Evolutionary conservation across 1,139 yeast genomes (phyloP).

Genomic region (Tardiomyces digboiensis): DNA sequence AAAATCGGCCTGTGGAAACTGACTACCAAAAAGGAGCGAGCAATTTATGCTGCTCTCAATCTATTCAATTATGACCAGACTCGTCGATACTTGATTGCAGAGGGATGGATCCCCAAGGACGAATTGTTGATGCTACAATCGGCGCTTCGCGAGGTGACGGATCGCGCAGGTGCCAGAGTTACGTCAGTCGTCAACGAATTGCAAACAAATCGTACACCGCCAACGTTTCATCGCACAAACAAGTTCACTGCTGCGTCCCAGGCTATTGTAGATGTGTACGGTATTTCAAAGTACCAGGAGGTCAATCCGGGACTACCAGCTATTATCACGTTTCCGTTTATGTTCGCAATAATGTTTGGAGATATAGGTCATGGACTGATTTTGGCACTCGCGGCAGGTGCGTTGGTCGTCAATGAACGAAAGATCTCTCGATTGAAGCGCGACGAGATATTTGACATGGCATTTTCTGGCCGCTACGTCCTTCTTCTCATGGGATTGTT

Average conservation of each 20-base stretch:
- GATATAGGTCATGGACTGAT: constrained; percentile 94
- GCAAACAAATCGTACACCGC: constrained; percentile 78
- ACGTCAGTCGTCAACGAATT: constrained; percentile 78
- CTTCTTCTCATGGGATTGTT: constrained; percentile 84
- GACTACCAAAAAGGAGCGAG: constrained; percentile 57
- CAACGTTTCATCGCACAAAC: constrained; percentile 86
- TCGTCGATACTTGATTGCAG: constrained; percentile 87
- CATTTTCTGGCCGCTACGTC: constrained; percentile 85
- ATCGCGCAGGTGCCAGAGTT: constrained; percentile 34
- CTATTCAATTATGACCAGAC: constrained; percentile 77
- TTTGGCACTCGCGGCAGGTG: constrained; percentile 60
- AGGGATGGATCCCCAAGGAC: constrained; percentile 84
- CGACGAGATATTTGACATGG: constrained; percentile 97
- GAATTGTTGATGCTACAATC: constrained; percentile 38
- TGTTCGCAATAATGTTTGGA: constrained; percentile 99
- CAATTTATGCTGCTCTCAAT: constrained; percentile 67
- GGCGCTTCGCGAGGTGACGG: constrained; percentile 49
- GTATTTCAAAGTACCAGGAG: constrained; percentile 89
- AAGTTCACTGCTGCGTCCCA: constrained; percentile 92
- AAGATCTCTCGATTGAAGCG: constrained; percentile 56
- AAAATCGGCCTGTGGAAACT: constrained; percentile 66
- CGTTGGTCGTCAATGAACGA: constrained; percentile 60
- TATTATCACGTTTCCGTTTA: constrained; percentile 90
- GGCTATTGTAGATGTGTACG: constrained; percentile 89
- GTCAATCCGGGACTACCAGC: constrained; percentile 96